These are phyloP conservation scores for Neurospora sp. DNA, from an alignment of 2,329 filamentous ascomycete species.

Conservation along the genomic window DNA sequence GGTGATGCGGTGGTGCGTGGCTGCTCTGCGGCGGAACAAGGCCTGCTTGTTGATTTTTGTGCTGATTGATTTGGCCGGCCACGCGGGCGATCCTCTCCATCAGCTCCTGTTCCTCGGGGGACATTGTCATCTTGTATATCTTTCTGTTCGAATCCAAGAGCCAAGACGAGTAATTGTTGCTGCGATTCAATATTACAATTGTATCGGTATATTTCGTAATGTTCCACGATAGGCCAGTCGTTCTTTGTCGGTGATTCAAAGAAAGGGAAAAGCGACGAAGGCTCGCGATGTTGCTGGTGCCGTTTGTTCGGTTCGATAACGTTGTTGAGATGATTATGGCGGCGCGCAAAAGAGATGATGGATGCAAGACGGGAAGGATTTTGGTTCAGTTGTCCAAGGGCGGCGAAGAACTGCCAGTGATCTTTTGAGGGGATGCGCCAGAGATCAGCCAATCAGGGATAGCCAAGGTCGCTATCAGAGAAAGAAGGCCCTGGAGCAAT, in stretches of 20 bases:
- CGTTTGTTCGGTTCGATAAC: neutral
- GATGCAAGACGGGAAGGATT: neutral
- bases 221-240: neutral
- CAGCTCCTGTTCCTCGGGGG: slow-evolving; percentile 42
- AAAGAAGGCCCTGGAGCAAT: neutral
- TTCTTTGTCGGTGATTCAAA: neutral
- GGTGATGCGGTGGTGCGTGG: slow-evolving; percentile 21
- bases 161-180: neutral
- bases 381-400: neutral
- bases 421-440: neutral
- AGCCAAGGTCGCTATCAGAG: neutral
- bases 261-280: neutral
- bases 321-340: neutral
- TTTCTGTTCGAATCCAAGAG: neutral
- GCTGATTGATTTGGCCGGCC: slow-evolving; percentile 65
- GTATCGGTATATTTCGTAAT: neutral
- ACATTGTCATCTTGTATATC: slow-evolving; percentile 24
- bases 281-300: neutral
- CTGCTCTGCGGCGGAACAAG: slow-evolving; percentile 18
- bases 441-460: neutral
- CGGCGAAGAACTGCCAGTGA: neutral
- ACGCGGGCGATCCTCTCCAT: slow-evolving; percentile 44
- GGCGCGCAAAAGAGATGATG: neutral
- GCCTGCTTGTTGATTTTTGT: slow-evolving; percentile 55
- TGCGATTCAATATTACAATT: neutral